Evolutionary conservation across 208 protist genomes (phyloP).

Genomic region (Crithidia fasciculata): DNA sequence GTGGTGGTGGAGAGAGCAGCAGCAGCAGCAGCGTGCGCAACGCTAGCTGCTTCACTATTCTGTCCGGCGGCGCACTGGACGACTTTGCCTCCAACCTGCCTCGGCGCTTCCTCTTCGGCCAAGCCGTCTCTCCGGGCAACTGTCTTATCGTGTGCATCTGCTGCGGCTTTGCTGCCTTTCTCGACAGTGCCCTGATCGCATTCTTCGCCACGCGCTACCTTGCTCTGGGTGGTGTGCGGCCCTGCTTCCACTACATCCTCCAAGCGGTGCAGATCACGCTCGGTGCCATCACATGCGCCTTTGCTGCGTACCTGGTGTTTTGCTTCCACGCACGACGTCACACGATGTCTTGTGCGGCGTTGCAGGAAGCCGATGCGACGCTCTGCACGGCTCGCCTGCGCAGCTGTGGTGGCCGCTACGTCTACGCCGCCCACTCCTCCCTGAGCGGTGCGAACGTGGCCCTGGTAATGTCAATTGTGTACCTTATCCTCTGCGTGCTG

Average conservation of each 20-base stretch:
- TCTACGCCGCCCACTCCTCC: constrained; percentile 21
- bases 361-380: constrained; percentile 13
- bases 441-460: constrained; percentile 16
- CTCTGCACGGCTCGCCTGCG: constrained; percentile 27
- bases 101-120: constrained; percentile 41
- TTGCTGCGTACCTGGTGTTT: constrained; percentile 60
- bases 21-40: neutral
- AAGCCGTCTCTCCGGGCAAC: constrained; percentile 35
- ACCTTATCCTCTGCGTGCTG: constrained; percentile 46
- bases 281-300: constrained; percentile 38
- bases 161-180: constrained; percentile 44
- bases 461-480: constrained; percentile 41
- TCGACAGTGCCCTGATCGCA: constrained; percentile 39
- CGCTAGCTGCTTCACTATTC: neutral
- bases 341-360: constrained; percentile 35
- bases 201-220: constrained; percentile 70
- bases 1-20: neutral
- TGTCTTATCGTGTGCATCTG: constrained; percentile 50
- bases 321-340: constrained; percentile 25
- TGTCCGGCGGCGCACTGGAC: neutral
- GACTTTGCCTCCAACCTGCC: constrained; percentile 15
- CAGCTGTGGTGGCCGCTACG: constrained; percentile 25
- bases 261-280: constrained; percentile 49
- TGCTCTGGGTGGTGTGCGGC: constrained; percentile 39
- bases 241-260: constrained; percentile 58